Conservation (phyloP, 2,329 filamentous ascomycete genomes). For the Teratosphaeria epicoccoides region DNA sequence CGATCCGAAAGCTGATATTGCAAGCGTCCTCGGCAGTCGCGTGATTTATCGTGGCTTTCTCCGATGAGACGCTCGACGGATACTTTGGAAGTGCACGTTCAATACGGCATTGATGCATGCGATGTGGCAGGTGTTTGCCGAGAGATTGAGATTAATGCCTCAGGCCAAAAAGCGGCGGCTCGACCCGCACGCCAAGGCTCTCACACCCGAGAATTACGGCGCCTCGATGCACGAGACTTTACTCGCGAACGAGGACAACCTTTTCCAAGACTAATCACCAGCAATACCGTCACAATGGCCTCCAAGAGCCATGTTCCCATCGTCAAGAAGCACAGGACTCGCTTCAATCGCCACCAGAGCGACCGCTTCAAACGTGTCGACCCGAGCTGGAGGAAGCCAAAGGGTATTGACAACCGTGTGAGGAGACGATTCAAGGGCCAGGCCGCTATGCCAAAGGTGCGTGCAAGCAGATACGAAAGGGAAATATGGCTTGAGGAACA, state of each 20-base stretch:
- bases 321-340: conserved; percentile 99
- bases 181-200: background rate
- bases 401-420: conserved; percentile 99
- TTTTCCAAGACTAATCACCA: background rate
- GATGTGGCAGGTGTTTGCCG: background rate
- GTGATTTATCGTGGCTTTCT: no score
- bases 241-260: background rate
- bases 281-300: conserved; percentile 38
- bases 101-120: no score
- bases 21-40: no score
- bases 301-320: conserved; percentile 99
- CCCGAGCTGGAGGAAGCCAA: conserved; percentile 94
- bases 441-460: conserved; percentile 95
- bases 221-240: background rate
- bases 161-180: background rate
- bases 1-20: no score
- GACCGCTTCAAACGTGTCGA: conserved; percentile 92
- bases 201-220: background rate
- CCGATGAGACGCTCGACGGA: no score
- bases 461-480: conserved; percentile 26
- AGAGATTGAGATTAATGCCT: background rate
- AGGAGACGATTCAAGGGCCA: conserved; percentile 95
- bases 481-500: background rate
- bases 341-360: conserved; percentile 94
- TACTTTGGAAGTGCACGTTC: no score